These are phyloP conservation scores for Claviceps lovelessii DNA, from an alignment of 2,329 filamentous ascomycete species.

Conservation along the genomic window DNA sequence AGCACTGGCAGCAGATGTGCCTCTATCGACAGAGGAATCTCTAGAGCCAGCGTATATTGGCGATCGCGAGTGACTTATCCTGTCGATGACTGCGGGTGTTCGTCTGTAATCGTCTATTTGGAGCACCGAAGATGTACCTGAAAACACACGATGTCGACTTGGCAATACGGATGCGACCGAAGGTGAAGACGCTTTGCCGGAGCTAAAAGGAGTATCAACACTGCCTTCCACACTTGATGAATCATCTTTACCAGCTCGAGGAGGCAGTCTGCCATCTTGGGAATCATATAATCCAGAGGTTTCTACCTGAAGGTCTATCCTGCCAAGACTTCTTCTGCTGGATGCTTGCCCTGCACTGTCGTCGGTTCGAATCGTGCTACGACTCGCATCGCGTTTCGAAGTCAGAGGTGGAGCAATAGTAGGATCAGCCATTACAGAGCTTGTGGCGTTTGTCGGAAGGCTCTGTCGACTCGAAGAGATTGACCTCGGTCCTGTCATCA, in stretches of 20 bases:
- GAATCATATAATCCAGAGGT: slow-evolving; percentile 25
- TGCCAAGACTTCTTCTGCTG: slow-evolving; percentile 29
- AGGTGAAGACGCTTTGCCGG: slow-evolving; percentile 22
- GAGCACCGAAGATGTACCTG: slow-evolving; percentile 21
- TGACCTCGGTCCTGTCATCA: slow-evolving; percentile 31
- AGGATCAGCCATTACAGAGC: slow-evolving; percentile 26
- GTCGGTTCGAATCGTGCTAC: slow-evolving; percentile 28
- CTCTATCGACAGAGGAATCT: slow-evolving; percentile 44
- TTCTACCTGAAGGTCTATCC: slow-evolving; percentile 25
- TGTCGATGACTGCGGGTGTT: slow-evolving; percentile 39
- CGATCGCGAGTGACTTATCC: slow-evolving; percentile 34
- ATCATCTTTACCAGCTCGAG: slow-evolving; percentile 27
- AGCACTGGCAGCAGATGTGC: slow-evolving; percentile 40
- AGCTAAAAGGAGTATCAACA: slow-evolving; percentile 29
- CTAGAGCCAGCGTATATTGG: slow-evolving; percentile 33
- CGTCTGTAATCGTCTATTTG: slow-evolving; percentile 26
- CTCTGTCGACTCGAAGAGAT: slow-evolving; percentile 24
- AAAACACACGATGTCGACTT: slow-evolving; percentile 18
- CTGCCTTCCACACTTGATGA: slow-evolving; percentile 30
- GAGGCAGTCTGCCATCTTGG: slow-evolving; percentile 21
- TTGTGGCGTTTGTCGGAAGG: slow-evolving; percentile 28
- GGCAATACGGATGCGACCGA: slow-evolving; percentile 20
- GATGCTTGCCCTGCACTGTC: slow-evolving; percentile 26
- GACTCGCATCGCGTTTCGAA: slow-evolving; percentile 32
- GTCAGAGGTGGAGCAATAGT: slow-evolving; percentile 36